These are phyloP conservation scores for Sphagnum fallax DNA, from an alignment of 228 moss, liverwort and hornwort species.

Conservation along the genomic window DNA sequence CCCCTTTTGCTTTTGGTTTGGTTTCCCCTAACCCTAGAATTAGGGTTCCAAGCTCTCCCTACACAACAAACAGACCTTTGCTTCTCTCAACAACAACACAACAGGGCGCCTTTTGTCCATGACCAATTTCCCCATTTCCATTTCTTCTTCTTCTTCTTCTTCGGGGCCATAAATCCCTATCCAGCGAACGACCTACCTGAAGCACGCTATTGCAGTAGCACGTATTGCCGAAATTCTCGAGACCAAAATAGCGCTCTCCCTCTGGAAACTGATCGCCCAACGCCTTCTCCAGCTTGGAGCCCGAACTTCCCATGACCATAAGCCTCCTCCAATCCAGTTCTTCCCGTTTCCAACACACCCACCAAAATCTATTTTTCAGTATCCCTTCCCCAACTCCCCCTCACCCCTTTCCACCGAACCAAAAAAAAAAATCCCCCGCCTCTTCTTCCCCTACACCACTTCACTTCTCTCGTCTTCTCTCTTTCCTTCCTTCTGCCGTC, in stretches of 20 bases:
- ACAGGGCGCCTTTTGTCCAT: too few relatives aligned
- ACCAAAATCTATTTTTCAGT: neutral
- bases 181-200: constrained; percentile 41
- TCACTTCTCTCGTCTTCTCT: neutral
- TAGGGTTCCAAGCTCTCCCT: neutral
- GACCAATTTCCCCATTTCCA: too few relatives aligned
- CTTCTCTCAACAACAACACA: neutral
- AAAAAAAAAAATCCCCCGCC: neutral
- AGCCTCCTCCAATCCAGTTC: constrained; percentile 23
- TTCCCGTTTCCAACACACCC: constrained; percentile 5
- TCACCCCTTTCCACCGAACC: neutral
- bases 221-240: constrained; percentile 98
- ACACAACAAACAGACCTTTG: neutral
- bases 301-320: constrained; percentile 99
- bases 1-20: too few relatives aligned
- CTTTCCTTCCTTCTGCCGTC: neutral
- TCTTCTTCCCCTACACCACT: neutral
- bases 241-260: constrained; percentile 90
- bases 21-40: neutral
- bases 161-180: neutral
- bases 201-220: constrained; percentile 99
- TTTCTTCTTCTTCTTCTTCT: too few relatives aligned
- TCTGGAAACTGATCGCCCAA: constrained; percentile 99
- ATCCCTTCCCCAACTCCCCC: neutral
- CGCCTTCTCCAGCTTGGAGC: constrained; percentile 99